phyloP scores from a whole-genome alignment of 2,329 filamentous ascomycete genomes.

The Diplodia sapinea region DNA sequence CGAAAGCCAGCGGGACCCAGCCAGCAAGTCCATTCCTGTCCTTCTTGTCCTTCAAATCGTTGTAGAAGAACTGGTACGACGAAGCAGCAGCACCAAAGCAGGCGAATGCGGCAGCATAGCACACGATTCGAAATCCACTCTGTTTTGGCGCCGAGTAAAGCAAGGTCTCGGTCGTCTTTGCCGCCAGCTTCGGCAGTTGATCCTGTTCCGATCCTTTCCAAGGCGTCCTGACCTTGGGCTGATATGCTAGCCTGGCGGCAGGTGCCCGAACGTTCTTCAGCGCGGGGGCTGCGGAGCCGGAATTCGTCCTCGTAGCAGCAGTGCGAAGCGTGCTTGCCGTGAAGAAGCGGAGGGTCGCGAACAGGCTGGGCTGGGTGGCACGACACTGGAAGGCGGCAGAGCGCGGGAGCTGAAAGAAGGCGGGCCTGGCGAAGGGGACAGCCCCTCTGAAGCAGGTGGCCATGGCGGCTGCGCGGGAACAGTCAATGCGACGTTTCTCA shows the following conservation, averaged over 20 bases:
- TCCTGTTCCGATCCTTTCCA: background rate
- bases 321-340: conserved; percentile 1
- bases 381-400: conserved; percentile 3
- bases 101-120: conserved; percentile 14
- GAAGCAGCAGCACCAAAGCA: conserved; percentile 20
- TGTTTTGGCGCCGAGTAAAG: conserved; percentile 26
- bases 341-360: conserved; percentile 14
- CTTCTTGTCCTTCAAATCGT: background rate
- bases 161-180: background rate
- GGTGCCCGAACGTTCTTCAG: background rate
- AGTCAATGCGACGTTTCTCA: conserved; percentile 4
- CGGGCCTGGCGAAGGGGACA: background rate
- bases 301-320: background rate
- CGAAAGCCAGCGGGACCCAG: conserved; percentile 22
- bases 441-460: conserved; percentile 19
- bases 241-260: background rate
- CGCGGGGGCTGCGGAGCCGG: background rate
- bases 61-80: conserved; percentile 19
- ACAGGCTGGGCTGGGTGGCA: conserved; percentile 9
- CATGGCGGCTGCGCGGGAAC: conserved; percentile 12
- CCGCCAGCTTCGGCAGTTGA: background rate
- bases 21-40: conserved; percentile 14
- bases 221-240: background rate
- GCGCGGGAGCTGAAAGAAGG: conserved; percentile 5
- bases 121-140: conserved; percentile 15